phyloP scores from a whole-genome alignment of 2,329 filamentous ascomycete genomes.

The Clarireedia paspali region DNA sequence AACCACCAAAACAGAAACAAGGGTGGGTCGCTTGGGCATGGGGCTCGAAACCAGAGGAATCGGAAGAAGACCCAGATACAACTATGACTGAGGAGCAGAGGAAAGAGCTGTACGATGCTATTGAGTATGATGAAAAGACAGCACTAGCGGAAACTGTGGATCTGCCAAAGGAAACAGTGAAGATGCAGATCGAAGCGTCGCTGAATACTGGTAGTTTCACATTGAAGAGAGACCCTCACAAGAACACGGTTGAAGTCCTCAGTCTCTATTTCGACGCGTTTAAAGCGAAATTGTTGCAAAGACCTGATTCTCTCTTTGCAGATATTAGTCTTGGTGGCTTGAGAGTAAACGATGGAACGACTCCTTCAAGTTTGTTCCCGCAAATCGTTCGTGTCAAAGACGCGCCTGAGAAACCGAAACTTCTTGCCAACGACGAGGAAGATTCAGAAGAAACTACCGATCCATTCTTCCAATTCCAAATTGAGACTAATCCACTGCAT shows the following conservation, averaged over 20 bases:
- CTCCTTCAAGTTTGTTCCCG: slow-evolving; percentile 79
- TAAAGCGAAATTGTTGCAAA: slow-evolving; percentile 79
- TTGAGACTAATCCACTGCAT: slow-evolving; percentile 94
- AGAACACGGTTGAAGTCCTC: slow-evolving; percentile 71
- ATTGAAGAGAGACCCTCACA: slow-evolving; percentile 75
- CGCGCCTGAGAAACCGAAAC: slow-evolving; percentile 46
- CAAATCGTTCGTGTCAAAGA: slow-evolving; percentile 97
- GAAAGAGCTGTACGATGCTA: slow-evolving; percentile 92
- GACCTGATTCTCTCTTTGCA: slow-evolving; percentile 83
- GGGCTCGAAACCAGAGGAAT: slow-evolving; percentile 60
- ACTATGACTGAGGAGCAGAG: slow-evolving; percentile 93
- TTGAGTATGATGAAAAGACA: slow-evolving; percentile 97
- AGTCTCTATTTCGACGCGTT: slow-evolving; percentile 93
- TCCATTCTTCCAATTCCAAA: slow-evolving; percentile 83
- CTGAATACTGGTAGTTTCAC: slow-evolving; percentile 97
- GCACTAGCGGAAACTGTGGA: slow-evolving; percentile 83
- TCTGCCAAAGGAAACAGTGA: slow-evolving; percentile 81
- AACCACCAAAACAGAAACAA: slow-evolving; percentile 55
- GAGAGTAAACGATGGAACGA: slow-evolving; percentile 92
- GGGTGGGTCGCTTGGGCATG: slow-evolving; percentile 91
- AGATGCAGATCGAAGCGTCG: slow-evolving; percentile 85
- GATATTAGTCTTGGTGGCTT: slow-evolving; percentile 88
- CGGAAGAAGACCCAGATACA: slow-evolving; percentile 65
- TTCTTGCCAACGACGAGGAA: slow-evolving; percentile 31
- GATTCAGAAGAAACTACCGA: slow-evolving; percentile 44